These are phyloP conservation scores for Suhomyces tanzawaensis DNA, from an alignment of 805 yeast genomes.

Conservation along the genomic window DNA sequence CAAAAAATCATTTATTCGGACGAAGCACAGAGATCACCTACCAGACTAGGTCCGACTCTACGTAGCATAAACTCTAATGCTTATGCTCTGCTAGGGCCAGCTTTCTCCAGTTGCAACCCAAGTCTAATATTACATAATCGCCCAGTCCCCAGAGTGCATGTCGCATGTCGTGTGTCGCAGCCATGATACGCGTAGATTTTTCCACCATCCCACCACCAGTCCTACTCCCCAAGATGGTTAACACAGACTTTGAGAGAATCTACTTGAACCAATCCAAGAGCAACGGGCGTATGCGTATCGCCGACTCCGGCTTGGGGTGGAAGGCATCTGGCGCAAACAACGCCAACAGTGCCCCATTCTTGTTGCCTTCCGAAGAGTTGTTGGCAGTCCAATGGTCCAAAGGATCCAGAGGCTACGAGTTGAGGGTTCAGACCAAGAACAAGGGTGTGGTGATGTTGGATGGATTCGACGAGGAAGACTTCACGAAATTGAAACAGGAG, in stretches of 20 bases:
- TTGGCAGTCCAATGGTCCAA: conserved; percentile 85
- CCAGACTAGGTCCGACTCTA: too few species aligned
- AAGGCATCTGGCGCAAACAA: conserved; percentile 56
- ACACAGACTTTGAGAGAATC: conserved; percentile 85
- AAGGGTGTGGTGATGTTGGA: conserved; percentile 84
- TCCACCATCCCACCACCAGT: not conserved
- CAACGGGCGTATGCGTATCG: conserved; percentile 89
- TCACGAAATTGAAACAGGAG: conserved; percentile 76
- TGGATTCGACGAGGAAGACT: conserved; percentile 87
- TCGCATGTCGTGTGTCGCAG: not conserved
- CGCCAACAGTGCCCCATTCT: conserved; percentile 63
- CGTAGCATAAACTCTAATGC: too few species aligned
- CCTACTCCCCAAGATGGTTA: conserved; percentile 34
- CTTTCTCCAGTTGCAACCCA: too few species aligned
- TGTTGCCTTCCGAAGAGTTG: conserved; percentile 84
- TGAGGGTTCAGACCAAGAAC: conserved; percentile 84
- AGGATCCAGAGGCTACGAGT: conserved; percentile 88
- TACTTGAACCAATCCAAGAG: conserved; percentile 82
- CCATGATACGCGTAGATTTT: not conserved
- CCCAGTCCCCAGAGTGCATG: too few species aligned
- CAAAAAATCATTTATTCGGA: too few species aligned
- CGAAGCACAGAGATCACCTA: too few species aligned
- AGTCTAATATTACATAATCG: too few species aligned
- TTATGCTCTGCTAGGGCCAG: too few species aligned
- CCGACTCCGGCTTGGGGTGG: conserved; percentile 98